These are phyloP conservation scores for Harrya chromipes DNA, from an alignment of 768 basidiomycete species.

Conservation along the genomic window DNA sequence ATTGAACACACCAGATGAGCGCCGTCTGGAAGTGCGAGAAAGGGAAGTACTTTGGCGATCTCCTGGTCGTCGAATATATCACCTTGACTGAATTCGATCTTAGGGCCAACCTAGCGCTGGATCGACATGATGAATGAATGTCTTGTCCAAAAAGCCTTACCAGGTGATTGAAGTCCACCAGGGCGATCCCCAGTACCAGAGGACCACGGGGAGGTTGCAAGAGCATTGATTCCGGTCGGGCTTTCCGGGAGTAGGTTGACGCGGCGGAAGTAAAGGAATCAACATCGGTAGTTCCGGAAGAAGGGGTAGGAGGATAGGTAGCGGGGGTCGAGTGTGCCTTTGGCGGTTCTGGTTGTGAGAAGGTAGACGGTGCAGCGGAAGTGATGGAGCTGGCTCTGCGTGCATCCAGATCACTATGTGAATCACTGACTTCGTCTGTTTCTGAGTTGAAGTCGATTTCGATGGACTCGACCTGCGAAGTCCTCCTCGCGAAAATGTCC, in stretches of 20 bases:
- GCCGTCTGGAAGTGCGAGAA: conserved; percentile 95
- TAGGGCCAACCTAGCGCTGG: conserved; percentile 74
- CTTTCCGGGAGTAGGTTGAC: conserved; percentile 56
- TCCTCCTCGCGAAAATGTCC: conserved; percentile 37
- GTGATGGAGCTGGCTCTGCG: conserved; percentile 49
- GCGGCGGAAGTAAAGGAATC: conserved; percentile 61
- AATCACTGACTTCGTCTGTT: conserved; percentile 51
- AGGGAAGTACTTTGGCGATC: conserved; percentile 81
- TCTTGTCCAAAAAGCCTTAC: conserved; percentile 40
- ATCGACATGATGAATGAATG: conserved; percentile 13
- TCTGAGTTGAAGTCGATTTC: conserved; percentile 56
- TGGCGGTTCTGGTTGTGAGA: conserved; percentile 34
- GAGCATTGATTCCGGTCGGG: conserved; percentile 76
- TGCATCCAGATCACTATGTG: conserved; percentile 33
- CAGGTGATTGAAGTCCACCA: conserved; percentile 95
- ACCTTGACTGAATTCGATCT: conserved; percentile 79
- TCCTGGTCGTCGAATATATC: conserved; percentile 85
- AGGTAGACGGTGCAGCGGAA: conserved; percentile 46
- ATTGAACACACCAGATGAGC: conserved; percentile 71
- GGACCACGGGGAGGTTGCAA: conserved; percentile 54
- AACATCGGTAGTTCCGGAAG: conserved; percentile 44
- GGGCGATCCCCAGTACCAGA: conserved; percentile 78
- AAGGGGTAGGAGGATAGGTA: conserved; percentile 60
- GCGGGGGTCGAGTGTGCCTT: conserved; percentile 35
- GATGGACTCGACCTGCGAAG: conserved; percentile 45